A percentile compares a stretch with the other conserved stretches of the same genome.
These are phyloP conservation scores for Xylaria sp. DNA, from an alignment of 2,329 filamentous ascomycete genomes.

Conservation along the genomic window DNA sequence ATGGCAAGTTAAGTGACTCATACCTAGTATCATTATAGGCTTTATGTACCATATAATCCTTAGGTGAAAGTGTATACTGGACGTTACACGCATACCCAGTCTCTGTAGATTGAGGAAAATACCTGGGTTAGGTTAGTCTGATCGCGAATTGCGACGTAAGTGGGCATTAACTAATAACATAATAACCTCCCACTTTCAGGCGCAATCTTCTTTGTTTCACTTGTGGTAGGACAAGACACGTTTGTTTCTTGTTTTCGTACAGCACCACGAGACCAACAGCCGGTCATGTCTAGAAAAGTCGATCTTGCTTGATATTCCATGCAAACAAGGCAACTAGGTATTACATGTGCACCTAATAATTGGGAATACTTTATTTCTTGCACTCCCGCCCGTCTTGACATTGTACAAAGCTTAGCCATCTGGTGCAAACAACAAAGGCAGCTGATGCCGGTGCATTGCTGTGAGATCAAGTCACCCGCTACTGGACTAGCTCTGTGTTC, in stretches of 20 bases:
- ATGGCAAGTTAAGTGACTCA: neutral
- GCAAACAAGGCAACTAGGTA: neutral
- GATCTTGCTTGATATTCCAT: neutral
- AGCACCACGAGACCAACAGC: neutral
- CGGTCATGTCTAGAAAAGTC: neutral
- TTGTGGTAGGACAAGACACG: neutral
- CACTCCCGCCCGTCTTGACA: neutral
- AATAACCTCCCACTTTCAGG: neutral
- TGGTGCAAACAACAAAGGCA: neutral
- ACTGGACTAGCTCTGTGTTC: neutral
- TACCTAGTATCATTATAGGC: too few species aligned
- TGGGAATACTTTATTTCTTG: neutral
- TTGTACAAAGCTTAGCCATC: too few species aligned
- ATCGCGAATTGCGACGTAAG: neutral
- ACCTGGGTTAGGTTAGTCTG: neutral
- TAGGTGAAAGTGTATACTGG: neutral
- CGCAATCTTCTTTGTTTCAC: neutral
- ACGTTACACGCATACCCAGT: too few species aligned
- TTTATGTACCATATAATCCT: neutral
- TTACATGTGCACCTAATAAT: neutral
- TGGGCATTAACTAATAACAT: neutral
- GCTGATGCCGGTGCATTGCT: neutral
- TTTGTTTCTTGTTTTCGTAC: neutral
- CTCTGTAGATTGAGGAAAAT: neutral
- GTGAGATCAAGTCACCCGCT: neutral